Evolutionary conservation across 441 rosid species (phyloP).

Genomic region (Raphanus hybrid): DNA sequence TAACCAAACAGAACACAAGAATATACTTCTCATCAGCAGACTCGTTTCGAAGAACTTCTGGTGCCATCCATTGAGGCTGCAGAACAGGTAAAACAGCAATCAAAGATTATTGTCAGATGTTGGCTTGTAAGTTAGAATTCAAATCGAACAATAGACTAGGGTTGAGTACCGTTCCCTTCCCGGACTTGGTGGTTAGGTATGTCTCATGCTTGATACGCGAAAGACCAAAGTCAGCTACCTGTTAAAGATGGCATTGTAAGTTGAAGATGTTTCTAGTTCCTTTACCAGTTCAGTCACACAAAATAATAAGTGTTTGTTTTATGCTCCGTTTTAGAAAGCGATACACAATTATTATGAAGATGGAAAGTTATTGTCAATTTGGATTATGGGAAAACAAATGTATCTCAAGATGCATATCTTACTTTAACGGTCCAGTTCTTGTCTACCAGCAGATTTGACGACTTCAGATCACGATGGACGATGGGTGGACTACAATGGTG

Average conservation of each 20-base stretch:
- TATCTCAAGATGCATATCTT: constrained; percentile 24
- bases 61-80: constrained; percentile 99
- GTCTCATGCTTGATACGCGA: constrained; percentile 93
- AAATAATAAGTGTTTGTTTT: background rate
- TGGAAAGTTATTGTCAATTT: constrained; percentile 11
- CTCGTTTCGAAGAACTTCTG: constrained; percentile 96
- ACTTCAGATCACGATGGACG: constrained; percentile 98
- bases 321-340: constrained; percentile 18
- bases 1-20: constrained; percentile 18
- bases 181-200: constrained; percentile 75
- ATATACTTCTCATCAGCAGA: constrained; percentile 92
- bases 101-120: constrained; percentile 10
- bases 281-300: constrained; percentile 21
- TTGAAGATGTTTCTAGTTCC: constrained; percentile 7
- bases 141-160: background rate
- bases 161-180: constrained; percentile 85
- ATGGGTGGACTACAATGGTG: constrained; percentile 29
- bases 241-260: constrained; percentile 39
- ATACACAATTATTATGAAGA: constrained; percentile 4
- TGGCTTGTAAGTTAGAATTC: background rate
- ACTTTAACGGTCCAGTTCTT: constrained; percentile 97
- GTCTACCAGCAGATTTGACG: constrained; percentile 95
- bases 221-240: constrained; percentile 99
- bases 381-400: constrained; percentile 3
- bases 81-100: constrained; percentile 36